phyloP scores from a whole-genome alignment of 2,329 filamentous ascomycete genomes.

The Aureobasidium sp. region DNA sequence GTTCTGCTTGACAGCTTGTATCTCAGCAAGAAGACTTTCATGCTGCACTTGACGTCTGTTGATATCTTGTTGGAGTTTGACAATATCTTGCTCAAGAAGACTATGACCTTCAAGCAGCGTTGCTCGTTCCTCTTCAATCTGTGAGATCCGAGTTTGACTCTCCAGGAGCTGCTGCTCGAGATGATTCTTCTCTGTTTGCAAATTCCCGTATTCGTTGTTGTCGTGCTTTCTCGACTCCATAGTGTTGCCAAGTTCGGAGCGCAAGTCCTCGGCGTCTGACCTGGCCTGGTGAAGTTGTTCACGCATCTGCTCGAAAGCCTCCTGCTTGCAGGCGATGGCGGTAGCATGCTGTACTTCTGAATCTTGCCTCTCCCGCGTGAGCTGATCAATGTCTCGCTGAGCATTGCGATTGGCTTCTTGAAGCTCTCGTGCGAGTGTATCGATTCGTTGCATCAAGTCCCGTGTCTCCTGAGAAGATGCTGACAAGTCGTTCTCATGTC shows the following conservation, averaged over 20 bases:
- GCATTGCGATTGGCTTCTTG: conserved; percentile 36
- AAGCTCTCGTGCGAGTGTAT: conserved; percentile 41
- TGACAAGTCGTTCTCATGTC: conserved; percentile 40
- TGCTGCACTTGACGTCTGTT: conserved; percentile 2
- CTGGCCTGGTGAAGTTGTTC: conserved; percentile 33
- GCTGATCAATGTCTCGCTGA: conserved; percentile 44
- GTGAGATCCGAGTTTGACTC: background rate
- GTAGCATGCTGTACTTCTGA: conserved; percentile 50
- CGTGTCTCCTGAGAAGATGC: conserved; percentile 42
- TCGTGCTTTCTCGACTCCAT: conserved; percentile 5
- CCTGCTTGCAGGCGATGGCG: conserved; percentile 48
- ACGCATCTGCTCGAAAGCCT: conserved; percentile 47
- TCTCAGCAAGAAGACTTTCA: background rate
- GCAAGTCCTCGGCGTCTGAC: conserved; percentile 22
- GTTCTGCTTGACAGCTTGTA: background rate
- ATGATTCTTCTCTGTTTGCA: conserved; percentile 3
- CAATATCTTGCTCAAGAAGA: conserved; percentile 15
- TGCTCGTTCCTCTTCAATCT: conserved; percentile 9
- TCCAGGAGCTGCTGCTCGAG: conserved; percentile 16
- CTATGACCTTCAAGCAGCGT: conserved; percentile 8
- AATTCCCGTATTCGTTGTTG: conserved; percentile 2
- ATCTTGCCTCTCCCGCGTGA: conserved; percentile 46
- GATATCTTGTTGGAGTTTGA: conserved; percentile 12
- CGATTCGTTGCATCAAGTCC: conserved; percentile 38
- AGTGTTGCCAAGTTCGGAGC: conserved; percentile 13